These are phyloP conservation scores for Spongospora subterranea DNA, from an alignment of 208 protist genomes.

Conservation along the genomic window DNA sequence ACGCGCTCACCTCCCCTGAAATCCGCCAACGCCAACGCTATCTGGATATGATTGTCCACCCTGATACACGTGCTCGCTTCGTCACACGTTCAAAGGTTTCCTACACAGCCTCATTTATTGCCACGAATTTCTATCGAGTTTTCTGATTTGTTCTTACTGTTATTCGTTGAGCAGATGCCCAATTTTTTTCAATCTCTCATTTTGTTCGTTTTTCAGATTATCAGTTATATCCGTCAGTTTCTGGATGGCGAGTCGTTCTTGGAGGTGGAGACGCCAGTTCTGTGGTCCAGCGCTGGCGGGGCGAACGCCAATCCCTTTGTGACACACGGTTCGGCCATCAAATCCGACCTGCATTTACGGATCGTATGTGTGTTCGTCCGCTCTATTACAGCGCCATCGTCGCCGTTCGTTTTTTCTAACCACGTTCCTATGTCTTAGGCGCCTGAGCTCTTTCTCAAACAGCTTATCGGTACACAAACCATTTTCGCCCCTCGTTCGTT, in stretches of 20 bases:
- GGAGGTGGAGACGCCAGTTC: constrained; percentile 86
- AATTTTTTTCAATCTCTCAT: neutral
- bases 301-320: constrained; percentile 98
- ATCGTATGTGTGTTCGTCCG: constrained; percentile 76
- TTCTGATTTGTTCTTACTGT: too few species aligned
- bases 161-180: too few species aligned
- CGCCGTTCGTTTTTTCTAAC: too few species aligned
- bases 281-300: constrained; percentile 94
- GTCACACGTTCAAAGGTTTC: constrained; percentile 68
- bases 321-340: constrained; percentile 98
- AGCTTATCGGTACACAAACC: constrained; percentile 81
- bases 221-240: constrained; percentile 95
- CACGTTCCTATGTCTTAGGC: constrained; percentile 64
- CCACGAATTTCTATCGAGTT: too few species aligned
- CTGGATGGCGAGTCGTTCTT: constrained; percentile 57
- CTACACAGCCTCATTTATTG: too few species aligned
- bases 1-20: constrained; percentile 84
- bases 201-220: constrained; percentile 74
- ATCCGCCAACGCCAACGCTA: constrained; percentile 87
- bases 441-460: constrained; percentile 99
- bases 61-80: constrained; percentile 89
- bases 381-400: too few species aligned
- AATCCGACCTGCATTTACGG: constrained; percentile 94
- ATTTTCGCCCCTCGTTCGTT: neutral
- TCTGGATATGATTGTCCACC: constrained; percentile 98